Percentiles rank a stretch among this genome's conserved stretches.
phyloP scores from a whole-genome alignment of 192 early-diverging fungal species.

The Mortierella alpina region DNA sequence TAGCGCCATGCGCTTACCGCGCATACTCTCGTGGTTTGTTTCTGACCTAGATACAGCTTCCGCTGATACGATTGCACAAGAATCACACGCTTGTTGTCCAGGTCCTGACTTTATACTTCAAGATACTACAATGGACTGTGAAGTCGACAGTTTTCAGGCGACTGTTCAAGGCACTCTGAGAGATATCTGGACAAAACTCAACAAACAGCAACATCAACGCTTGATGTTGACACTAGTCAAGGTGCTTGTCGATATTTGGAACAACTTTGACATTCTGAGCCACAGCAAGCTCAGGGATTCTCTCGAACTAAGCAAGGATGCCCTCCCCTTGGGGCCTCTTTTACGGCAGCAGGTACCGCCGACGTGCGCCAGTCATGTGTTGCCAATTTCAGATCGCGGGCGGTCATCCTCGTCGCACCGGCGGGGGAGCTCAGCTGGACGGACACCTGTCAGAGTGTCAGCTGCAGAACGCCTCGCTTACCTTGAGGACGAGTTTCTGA shows the following conservation, averaged over 20 bases:
- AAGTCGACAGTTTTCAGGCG: background rate
- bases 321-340: no score
- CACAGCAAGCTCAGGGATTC: background rate
- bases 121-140: background rate
- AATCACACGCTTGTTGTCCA: background rate
- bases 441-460: background rate
- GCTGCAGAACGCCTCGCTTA: background rate
- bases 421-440: no score
- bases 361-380: background rate
- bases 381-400: background rate
- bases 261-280: constrained; percentile 24
- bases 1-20: background rate
- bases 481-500: constrained; percentile 10
- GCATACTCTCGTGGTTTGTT: background rate
- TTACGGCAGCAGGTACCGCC: no score
- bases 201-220: background rate
- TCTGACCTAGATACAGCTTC: background rate
- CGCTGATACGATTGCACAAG: background rate
- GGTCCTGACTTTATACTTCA: constrained; percentile 19
- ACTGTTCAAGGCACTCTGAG: background rate
- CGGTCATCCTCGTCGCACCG: background rate
- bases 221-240: constrained; percentile 3
- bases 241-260: constrained; percentile 11
- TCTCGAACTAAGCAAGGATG: background rate
- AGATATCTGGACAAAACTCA: constrained; percentile 10